A percentile compares a stretch with the other conserved stretches of the same genome.
Conservation (phyloP, 208 protist genomes). For the Leishmania tarentolae region DNA sequence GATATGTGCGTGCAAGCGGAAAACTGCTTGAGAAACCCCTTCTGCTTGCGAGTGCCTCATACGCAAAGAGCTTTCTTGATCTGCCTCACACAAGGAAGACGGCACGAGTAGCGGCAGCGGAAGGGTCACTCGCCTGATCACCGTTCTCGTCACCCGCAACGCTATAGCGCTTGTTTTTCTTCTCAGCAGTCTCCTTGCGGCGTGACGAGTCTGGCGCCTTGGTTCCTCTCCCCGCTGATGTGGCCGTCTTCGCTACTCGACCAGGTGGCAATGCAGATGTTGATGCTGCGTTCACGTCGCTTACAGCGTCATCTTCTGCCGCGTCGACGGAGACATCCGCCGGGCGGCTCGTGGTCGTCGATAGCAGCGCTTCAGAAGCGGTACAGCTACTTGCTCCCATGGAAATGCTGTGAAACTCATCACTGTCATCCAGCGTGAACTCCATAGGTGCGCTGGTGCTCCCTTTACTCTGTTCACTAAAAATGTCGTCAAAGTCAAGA, state of each 20-base stretch:
- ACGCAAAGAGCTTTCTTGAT: not conserved
- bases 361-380: not conserved
- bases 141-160: not conserved
- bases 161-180: not conserved
- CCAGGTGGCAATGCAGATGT: not conserved
- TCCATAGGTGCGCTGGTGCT: slow-evolving; percentile 22
- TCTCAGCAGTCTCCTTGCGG: not conserved
- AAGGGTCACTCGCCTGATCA: not conserved
- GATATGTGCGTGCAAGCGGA: not conserved
- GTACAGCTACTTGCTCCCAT: not conserved
- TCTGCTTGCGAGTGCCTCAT: not conserved
- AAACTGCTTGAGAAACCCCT: not conserved
- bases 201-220: not conserved
- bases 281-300: not conserved
- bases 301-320: not conserved
- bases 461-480: slow-evolving; percentile 24
- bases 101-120: not conserved
- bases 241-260: not conserved
- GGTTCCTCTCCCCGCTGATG: not conserved
- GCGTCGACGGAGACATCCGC: not conserved
- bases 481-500: slow-evolving; percentile 82
- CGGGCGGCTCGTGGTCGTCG: not conserved
- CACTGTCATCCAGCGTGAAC: slow-evolving; percentile 32
- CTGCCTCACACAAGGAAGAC: not conserved
- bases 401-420: not conserved